Evolutionary conservation across 345 rosid species (phyloP).

Genomic region (Cardamine resedifolia): DNA sequence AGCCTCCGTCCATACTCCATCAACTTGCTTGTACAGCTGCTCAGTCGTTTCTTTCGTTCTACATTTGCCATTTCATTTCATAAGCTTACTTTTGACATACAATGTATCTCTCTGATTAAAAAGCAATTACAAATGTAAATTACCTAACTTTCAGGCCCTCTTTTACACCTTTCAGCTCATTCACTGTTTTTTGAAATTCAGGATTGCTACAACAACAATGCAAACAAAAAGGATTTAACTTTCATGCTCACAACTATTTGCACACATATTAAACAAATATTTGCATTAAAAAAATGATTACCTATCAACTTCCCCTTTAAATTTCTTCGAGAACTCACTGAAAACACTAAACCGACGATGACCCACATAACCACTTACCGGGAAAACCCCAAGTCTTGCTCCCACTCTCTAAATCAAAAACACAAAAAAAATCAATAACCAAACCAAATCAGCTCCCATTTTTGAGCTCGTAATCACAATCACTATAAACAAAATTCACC

Average conservation of each 20-base stretch:
- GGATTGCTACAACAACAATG: conserved; percentile 53
- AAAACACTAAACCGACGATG: conserved; percentile 71
- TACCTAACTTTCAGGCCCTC: conserved; percentile 82
- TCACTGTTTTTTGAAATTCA: conserved; percentile 71
- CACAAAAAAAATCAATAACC: conserved; percentile 1
- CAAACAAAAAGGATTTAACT: not conserved
- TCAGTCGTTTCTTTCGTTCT: conserved; percentile 92
- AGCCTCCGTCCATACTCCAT: conserved; percentile 86
- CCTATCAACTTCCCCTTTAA: conserved; percentile 69
- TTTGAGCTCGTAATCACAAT: conserved; percentile 15
- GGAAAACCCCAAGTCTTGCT: conserved; percentile 42
- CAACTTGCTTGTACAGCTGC: conserved; percentile 85
- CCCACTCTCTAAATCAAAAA: conserved; percentile 44
- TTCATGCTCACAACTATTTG: not conserved
- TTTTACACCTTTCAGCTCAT: conserved; percentile 70
- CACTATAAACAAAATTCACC: not conserved
- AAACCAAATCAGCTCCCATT: not conserved
- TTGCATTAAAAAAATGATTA: not conserved
- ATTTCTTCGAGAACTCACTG: conserved; percentile 69
- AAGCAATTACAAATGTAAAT: conserved; percentile 6
- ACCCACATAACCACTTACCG: conserved; percentile 39
- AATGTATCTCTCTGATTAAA: conserved; percentile 41
- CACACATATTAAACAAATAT: not conserved
- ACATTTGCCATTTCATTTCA: conserved; percentile 61
- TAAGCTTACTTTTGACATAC: conserved; percentile 67